Percentiles rank a stretch among this genome's conserved stretches.
Conservation (phyloP, 2,329 filamentous ascomycete genomes). For the Malbranchea zuffiana region DNA sequence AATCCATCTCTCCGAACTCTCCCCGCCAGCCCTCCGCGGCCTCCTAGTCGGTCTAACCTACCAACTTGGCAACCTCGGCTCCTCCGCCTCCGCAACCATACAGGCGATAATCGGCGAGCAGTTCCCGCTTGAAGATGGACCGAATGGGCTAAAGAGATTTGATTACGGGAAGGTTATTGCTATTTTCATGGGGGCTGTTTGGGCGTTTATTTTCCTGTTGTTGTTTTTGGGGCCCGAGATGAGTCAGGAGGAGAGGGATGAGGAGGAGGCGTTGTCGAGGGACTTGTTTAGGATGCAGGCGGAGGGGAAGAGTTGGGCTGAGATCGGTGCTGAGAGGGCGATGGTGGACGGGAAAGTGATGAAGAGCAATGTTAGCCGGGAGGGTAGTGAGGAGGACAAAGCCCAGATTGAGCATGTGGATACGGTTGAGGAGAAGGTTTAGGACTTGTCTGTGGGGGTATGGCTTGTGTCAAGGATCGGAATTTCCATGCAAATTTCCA, state of each 20-base stretch:
- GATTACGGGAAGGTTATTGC: conserved; percentile 76
- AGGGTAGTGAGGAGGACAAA: conserved; percentile 1
- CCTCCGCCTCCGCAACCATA: conserved; percentile 57
- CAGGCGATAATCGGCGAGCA: conserved; percentile 63
- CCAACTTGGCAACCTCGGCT: conserved; percentile 53
- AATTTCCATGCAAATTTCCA: too few relatives aligned
- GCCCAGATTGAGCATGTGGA: conserved; percentile 1
- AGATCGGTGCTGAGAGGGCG: conserved; percentile 12
- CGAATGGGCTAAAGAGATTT: conserved; percentile 44
- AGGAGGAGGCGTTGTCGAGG: conserved; percentile 33
- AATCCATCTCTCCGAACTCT: conserved; percentile 56
- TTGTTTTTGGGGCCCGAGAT: conserved; percentile 40
- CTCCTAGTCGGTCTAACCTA: conserved; percentile 54
- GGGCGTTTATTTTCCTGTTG: conserved; percentile 46
- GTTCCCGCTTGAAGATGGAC: conserved; percentile 56
- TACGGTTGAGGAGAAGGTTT: neutral
- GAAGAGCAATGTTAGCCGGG: conserved; percentile 1
- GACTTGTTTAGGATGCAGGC: conserved; percentile 5
- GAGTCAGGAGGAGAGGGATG: conserved; percentile 37
- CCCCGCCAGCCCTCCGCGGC: conserved; percentile 49
- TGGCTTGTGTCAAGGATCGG: too few relatives aligned
- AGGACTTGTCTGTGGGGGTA: too few relatives aligned
- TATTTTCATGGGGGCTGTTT: conserved; percentile 85
- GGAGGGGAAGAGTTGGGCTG: conserved; percentile 7
- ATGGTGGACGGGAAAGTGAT: conserved; percentile 7